Conservation (phyloP, 2,329 filamentous ascomycete genomes). For the Penicillium sp. region DNA sequence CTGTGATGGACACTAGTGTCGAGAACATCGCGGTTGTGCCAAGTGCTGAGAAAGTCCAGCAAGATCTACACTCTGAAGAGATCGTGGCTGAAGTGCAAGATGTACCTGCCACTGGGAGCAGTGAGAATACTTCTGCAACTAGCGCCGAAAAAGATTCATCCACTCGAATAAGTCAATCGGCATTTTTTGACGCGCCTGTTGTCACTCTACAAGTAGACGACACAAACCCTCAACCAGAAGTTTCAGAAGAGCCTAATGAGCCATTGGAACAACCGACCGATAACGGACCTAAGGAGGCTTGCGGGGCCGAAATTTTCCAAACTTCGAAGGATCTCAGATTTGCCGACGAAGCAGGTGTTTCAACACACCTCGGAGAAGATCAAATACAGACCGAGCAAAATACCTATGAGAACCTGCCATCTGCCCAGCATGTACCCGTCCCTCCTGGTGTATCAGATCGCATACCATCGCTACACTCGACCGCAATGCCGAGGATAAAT, state of each 20-base stretch:
- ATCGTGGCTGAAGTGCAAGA: not conserved
- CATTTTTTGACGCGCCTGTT: not conserved
- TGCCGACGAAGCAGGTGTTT: constrained; percentile 19
- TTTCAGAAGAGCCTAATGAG: not conserved
- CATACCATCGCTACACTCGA: constrained; percentile 45
- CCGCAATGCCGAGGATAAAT: constrained; percentile 35
- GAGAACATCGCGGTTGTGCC: not conserved
- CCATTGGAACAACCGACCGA: not conserved
- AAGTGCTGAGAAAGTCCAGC: not conserved
- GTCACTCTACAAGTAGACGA: not conserved
- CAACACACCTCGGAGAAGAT: constrained; percentile 12
- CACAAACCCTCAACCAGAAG: not conserved
- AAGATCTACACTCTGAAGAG: not conserved
- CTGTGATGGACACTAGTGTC: too few relatives aligned
- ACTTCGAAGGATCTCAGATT: constrained; percentile 24
- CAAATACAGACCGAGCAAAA: constrained; percentile 21
- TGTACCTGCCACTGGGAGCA: not conserved
- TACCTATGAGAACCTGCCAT: constrained; percentile 39
- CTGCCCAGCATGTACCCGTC: constrained; percentile 42
- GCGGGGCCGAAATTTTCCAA: not conserved
- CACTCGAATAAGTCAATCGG: not conserved
- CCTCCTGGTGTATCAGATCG: constrained; percentile 36
- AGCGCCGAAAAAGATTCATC: not conserved
- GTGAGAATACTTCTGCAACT: not conserved
- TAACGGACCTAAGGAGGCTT: not conserved